Percentiles rank a stretch among this genome's conserved stretches.
These are phyloP conservation scores for Sisymbrium altissimum DNA, from an alignment of 345 rosid genomes.

Conservation along the genomic window DNA sequence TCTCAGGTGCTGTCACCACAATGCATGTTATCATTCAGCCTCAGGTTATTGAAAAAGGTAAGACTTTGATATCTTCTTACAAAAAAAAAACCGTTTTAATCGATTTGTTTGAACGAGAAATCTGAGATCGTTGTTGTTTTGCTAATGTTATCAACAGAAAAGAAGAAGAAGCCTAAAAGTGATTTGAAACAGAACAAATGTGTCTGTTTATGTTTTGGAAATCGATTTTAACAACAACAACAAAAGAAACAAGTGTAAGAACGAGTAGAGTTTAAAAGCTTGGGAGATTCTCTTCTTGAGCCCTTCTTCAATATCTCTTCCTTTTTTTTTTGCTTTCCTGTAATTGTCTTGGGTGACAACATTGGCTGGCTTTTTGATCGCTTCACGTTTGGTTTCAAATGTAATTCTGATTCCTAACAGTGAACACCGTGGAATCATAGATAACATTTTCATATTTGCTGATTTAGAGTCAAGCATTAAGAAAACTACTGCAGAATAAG, in stretches of 20 bases:
- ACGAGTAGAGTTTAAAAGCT: neutral
- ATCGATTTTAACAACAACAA: neutral
- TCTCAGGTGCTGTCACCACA: conserved; percentile 81
- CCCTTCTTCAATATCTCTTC: neutral
- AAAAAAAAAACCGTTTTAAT: neutral
- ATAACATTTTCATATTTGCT: neutral
- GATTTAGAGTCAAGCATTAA: neutral
- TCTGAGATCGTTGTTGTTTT: conserved; percentile 24
- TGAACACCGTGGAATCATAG: neutral
- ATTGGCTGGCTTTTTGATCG: conserved; percentile 25
- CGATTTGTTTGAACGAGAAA: neutral
- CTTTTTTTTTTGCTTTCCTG: neutral
- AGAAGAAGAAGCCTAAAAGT: conserved; percentile 45
- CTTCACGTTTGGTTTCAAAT: conserved; percentile 18
- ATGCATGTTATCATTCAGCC: conserved; percentile 94
- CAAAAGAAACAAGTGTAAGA: neutral
- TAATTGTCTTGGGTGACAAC: neutral
- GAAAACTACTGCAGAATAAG: neutral
- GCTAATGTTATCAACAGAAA: conserved; percentile 44
- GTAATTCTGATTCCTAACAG: neutral
- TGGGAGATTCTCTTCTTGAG: neutral
- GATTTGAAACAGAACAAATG: conserved; percentile 63
- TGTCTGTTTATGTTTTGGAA: conserved; percentile 51
- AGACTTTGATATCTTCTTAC: neutral
- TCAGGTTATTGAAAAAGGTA: conserved; percentile 71